Evolutionary conservation across 805 yeast species (phyloP), one percentile per base, ranked within the genome.

Genomic region (Cyberlindnera misumaiensis): DNA sequence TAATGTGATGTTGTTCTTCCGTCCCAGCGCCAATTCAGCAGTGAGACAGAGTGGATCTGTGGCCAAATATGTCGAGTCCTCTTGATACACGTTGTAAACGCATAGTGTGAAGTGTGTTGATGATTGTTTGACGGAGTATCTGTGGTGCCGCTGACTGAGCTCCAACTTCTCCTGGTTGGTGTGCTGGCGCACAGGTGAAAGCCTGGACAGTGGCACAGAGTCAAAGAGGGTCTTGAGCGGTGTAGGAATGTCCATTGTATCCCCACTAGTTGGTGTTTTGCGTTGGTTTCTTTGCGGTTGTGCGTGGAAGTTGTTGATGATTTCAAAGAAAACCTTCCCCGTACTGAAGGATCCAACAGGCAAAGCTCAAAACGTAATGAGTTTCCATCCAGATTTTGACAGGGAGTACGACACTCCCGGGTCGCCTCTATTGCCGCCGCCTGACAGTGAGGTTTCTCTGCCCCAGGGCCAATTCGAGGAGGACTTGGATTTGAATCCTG

Each of bases 41-140:
- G 64, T 62, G 9, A 77, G 55, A 35, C 83, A 73, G 11, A 70
- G 51, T 0, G 87, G 87, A 47, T 81, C 88, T 0, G 74, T 64
- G 2, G 85, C 77, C 1, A 73, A 48, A 13, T 57, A 45, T 1
- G 55, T 47, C 8, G 52, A 41, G 1, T 43, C 49, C 11, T 59
- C 61, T 2, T 55, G 41, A 32, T 58, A 58, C 3, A 73, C 62
- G 47, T 70, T 72, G 50, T 74, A 77, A 1, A 76, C 78, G 1
- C 78, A 83, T 15, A 80, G 52, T 25, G 67, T 65, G 58, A 78
- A 77, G 11, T 55, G 52, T 15, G 32, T 39, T n/a, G 36, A 37
- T 31, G 41, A 9, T 11, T n/a, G 10, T 47, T 36, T 26, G 45
- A 30, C 22, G 49, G 47, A 39, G 30, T 41, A 56, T 10, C 46